phyloP scores from a whole-genome alignment of 352 stramenopile species.

The Blastocystis sp. region DNA sequence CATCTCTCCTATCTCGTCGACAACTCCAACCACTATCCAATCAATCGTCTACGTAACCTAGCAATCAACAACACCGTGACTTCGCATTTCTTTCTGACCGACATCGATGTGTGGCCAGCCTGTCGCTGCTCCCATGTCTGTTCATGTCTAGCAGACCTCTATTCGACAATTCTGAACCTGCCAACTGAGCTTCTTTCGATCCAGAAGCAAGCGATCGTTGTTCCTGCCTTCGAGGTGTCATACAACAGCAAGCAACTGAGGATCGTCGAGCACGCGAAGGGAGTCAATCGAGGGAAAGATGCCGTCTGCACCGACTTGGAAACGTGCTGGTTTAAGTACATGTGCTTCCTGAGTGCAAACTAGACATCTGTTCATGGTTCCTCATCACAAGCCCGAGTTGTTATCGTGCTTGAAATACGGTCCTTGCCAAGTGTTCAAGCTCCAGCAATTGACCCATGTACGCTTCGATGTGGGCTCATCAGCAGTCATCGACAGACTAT shows the following conservation, averaged over 20 bases:
- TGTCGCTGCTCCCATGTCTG: background rate
- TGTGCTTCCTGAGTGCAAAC: background rate
- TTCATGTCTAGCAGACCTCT: background rate
- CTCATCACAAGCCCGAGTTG: slow-evolving; percentile 18
- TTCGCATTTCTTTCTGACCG: slow-evolving; percentile 20
- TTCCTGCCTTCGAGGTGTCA: slow-evolving; percentile 28
- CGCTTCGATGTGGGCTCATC: background rate
- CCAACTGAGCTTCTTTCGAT: background rate
- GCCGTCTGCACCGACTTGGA: slow-evolving; percentile 3
- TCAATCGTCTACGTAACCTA: slow-evolving; percentile 32
- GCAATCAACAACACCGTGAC: slow-evolving; percentile 6
- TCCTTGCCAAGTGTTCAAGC: slow-evolving; percentile 31
- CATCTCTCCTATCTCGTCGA: background rate
- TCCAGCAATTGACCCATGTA: slow-evolving; percentile 25
- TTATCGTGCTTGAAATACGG: slow-evolving; percentile 27
- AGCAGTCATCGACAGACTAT: slow-evolving; percentile 49
- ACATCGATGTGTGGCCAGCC: slow-evolving; percentile 42
- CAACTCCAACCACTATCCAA: slow-evolving; percentile 37
- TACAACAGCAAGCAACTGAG: slow-evolving; percentile 2
- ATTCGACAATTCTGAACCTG: background rate
- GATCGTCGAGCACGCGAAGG: slow-evolving; percentile 20
- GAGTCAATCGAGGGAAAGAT: background rate
- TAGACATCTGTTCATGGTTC: slow-evolving; percentile 50
- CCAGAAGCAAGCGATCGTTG: slow-evolving; percentile 12
- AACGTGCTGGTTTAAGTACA: background rate